Percentiles rank a stretch among this genome's conserved stretches.
Conservation (phyloP, 495 filamentous ascomycete genomes). For the Penicillium mononematosum region DNA sequence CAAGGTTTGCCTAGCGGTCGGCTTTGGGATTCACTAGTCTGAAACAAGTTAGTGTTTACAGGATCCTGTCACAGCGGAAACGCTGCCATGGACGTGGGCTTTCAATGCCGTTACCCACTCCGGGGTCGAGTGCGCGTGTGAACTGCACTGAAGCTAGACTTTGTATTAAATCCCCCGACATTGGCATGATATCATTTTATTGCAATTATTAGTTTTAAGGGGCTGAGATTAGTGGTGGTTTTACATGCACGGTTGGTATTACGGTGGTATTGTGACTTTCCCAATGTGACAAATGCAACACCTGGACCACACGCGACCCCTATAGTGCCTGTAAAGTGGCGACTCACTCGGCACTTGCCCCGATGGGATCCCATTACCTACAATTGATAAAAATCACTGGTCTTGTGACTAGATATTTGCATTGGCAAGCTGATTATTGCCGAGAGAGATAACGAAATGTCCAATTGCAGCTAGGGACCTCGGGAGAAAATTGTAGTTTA, state of each 20-base stretch:
- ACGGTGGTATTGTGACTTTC: slow-evolving; percentile 2
- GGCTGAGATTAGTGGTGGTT: not conserved
- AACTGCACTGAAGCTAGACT: slow-evolving; percentile 14
- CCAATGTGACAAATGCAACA: slow-evolving; percentile 11
- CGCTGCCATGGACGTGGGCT: slow-evolving; percentile 3
- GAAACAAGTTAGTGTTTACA: slow-evolving; percentile 12
- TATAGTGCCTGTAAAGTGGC: slow-evolving; percentile 11
- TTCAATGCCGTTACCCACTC: slow-evolving; percentile 12
- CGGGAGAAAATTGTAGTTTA: not conserved
- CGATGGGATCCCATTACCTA: slow-evolving; percentile 2
- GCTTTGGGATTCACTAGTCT: slow-evolving; percentile 20
- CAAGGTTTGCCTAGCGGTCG: slow-evolving; percentile 14
- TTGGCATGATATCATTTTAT: not conserved
- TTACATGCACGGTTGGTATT: slow-evolving; percentile 15
- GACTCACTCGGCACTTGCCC: slow-evolving; percentile 13
- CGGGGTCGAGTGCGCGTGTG: slow-evolving; percentile 20
- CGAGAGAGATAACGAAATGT: not conserved
- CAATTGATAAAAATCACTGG: not conserved
- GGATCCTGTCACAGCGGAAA: slow-evolving; percentile 17
- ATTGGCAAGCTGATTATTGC: not conserved
- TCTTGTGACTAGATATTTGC: slow-evolving; percentile 4
- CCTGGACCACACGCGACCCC: not conserved
- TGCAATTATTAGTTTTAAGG: slow-evolving; percentile 2
- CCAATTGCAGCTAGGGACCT: not conserved
- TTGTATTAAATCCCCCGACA: not conserved